phyloP scores from a whole-genome alignment of 2,329 filamentous ascomycete species.

The Scytalidium sp. region DNA sequence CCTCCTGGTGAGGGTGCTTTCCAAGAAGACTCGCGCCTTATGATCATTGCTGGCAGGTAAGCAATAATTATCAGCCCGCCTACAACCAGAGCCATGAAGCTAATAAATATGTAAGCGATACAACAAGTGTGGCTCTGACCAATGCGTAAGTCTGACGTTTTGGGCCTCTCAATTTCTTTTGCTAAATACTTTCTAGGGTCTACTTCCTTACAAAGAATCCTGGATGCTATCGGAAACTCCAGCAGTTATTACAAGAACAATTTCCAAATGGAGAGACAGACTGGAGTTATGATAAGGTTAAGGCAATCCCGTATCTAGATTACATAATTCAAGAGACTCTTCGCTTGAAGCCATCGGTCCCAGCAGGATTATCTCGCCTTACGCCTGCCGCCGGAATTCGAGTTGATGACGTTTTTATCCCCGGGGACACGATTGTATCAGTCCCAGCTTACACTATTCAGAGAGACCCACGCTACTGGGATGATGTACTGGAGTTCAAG shows the following conservation, averaged over 20 bases:
- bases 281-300: conserved; percentile 30
- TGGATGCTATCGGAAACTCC: conserved; percentile 7
- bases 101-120: conserved; percentile 27
- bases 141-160: conserved; percentile 15
- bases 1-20: conserved; percentile 23
- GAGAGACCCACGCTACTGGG: conserved; percentile 13
- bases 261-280: conserved; percentile 20
- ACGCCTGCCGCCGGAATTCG: conserved; percentile 35
- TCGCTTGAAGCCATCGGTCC: conserved; percentile 38
- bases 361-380: conserved; percentile 30
- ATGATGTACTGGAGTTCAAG: conserved; percentile 9
- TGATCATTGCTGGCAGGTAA: conserved; percentile 28
- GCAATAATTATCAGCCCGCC: neutral
- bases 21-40: conserved; percentile 10
- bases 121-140: conserved; percentile 33
- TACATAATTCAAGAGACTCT: conserved; percentile 40
- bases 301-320: conserved; percentile 28
- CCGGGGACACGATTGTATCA: conserved; percentile 24
- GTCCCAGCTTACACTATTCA: conserved; percentile 21
- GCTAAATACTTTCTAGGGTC: conserved; percentile 19
- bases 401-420: conserved; percentile 31
- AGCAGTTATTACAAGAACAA: conserved; percentile 20
- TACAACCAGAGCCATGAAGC: neutral
- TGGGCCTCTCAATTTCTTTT: neutral
- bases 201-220: conserved; percentile 21